phyloP scores from a whole-genome alignment of 352 stramenopile species.

The Globisporangium spiculum region DNA sequence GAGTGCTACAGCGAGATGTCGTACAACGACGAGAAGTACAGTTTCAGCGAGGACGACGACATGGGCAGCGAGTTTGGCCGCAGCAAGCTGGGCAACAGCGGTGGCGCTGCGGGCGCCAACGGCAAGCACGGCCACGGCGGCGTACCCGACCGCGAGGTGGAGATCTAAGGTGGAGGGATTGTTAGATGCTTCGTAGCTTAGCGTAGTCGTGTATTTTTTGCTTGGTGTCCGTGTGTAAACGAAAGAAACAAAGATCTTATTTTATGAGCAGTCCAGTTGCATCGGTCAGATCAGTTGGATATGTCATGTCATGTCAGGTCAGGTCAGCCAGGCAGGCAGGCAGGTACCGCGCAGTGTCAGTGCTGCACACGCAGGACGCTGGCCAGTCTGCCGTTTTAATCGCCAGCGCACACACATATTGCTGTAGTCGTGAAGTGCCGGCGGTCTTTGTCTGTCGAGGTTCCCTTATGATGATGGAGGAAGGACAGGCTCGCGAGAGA shows the following conservation, averaged over 20 bases:
- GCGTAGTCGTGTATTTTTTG: conserved; percentile 11
- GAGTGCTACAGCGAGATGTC: conserved; percentile 80
- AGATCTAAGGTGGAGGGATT: conserved; percentile 46
- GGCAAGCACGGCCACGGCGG: conserved; percentile 11
- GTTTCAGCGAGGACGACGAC: conserved; percentile 51
- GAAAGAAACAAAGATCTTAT: conserved; percentile 6
- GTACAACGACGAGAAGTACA: conserved; percentile 83
- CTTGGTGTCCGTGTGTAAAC: neutral
- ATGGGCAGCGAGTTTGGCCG: conserved; percentile 27
- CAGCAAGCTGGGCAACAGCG: conserved; percentile 9
- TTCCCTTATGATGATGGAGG: neutral
- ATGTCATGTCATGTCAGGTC: too few species aligned
- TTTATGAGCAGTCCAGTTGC: conserved; percentile 1
- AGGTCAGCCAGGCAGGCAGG: neutral
- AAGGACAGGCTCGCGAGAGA: neutral
- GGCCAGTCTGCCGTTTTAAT: neutral
- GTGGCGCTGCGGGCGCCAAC: conserved; percentile 3
- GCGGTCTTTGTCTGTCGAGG: neutral
- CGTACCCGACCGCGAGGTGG: conserved; percentile 45
- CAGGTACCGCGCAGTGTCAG: neutral
- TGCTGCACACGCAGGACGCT: neutral
- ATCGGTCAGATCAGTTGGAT: neutral
- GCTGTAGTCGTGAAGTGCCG: neutral
- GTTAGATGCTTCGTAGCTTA: neutral
- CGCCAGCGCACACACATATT: neutral